These are phyloP conservation scores for Aspergillus ellipticus DNA, from an alignment of 495 filamentous ascomycete genomes.

Conservation along the genomic window DNA sequence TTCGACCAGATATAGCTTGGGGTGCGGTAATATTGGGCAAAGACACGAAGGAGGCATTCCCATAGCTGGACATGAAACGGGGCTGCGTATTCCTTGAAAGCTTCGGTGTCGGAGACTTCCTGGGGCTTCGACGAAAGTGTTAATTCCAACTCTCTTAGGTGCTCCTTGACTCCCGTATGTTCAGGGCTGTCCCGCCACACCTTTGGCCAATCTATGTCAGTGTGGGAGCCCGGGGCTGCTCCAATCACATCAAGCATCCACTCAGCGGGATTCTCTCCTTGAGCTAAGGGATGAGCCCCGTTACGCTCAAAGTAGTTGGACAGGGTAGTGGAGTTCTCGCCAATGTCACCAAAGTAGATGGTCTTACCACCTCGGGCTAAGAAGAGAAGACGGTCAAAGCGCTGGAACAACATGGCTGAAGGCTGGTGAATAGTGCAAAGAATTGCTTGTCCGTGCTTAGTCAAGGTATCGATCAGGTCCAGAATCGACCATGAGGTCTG, in stretches of 20 bases:
- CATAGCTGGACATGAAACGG: constrained; percentile 44
- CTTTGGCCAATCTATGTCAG: constrained; percentile 73
- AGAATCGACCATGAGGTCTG: constrained; percentile 82
- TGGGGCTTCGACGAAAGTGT: constrained; percentile 42
- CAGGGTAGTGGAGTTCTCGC: constrained; percentile 70
- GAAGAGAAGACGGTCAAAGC: constrained; percentile 74
- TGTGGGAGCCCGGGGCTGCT: constrained; percentile 73
- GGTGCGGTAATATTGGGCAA: constrained; percentile 49
- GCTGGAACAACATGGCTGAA: constrained; percentile 80
- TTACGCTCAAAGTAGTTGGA: constrained; percentile 75
- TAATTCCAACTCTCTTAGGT: constrained; percentile 62
- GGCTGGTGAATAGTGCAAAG: constrained; percentile 90
- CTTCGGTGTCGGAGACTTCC: constrained; percentile 24
- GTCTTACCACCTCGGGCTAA: constrained; percentile 73
- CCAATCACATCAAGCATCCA: constrained; percentile 94
- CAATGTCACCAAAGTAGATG: constrained; percentile 87
- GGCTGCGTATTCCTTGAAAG: constrained; percentile 41
- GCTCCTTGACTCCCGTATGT: constrained; percentile 47
- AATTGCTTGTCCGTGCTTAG: constrained; percentile 75
- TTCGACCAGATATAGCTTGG: constrained; percentile 51
- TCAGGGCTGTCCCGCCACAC: constrained; percentile 74
- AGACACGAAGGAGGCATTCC: constrained; percentile 41
- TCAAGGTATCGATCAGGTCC: constrained; percentile 70
- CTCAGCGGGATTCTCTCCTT: constrained; percentile 77
- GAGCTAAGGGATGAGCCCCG: constrained; percentile 62